Conservation (phyloP, 1,139 yeast species). For the Pichia sp. region DNA sequence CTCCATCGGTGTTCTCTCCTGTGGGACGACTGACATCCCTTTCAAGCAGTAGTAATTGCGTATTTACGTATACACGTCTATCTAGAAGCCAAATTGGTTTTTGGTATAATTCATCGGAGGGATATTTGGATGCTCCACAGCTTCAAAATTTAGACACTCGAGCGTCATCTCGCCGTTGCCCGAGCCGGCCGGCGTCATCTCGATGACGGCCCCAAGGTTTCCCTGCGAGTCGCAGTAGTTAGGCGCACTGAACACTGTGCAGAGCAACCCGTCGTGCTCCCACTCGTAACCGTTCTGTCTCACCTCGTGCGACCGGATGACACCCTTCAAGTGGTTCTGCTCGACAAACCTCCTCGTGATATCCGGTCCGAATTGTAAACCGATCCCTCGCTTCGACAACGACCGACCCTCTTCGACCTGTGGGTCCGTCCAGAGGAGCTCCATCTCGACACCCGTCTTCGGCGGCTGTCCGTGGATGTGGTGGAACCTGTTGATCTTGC, state of each 20-base stretch:
- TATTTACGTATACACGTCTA: neutral
- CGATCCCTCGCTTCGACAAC: constrained; percentile 91
- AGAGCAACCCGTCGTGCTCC: constrained; percentile 80
- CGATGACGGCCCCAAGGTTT: constrained; percentile 83
- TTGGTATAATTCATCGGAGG: constrained; percentile 97
- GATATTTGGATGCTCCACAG: constrained; percentile 85
- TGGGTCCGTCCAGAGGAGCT: constrained; percentile 96
- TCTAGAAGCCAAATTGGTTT: constrained; percentile 34
- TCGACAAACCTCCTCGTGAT: constrained; percentile 77
- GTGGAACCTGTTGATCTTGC: constrained; percentile 63
- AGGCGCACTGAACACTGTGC: constrained; percentile 96
- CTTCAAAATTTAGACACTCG: constrained; percentile 58
- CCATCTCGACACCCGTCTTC: constrained; percentile 91
- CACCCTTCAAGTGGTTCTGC: constrained; percentile 65
- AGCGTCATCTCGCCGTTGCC: constrained; percentile 48
- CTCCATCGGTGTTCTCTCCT: neutral
- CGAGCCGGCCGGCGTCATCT: constrained; percentile 36
- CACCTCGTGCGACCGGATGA: constrained; percentile 93
- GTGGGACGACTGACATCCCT: neutral
- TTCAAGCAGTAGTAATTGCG: neutral
- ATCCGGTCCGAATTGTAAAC: constrained; percentile 96
- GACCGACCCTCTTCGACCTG: constrained; percentile 73
- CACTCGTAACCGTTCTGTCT: constrained; percentile 84
- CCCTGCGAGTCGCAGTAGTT: constrained; percentile 94
- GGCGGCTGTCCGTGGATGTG: constrained; percentile 67